Base-by-base conservation (phyloP, 768 basidiomycete genomes). In the Phylloporus arenicola region DNA sequence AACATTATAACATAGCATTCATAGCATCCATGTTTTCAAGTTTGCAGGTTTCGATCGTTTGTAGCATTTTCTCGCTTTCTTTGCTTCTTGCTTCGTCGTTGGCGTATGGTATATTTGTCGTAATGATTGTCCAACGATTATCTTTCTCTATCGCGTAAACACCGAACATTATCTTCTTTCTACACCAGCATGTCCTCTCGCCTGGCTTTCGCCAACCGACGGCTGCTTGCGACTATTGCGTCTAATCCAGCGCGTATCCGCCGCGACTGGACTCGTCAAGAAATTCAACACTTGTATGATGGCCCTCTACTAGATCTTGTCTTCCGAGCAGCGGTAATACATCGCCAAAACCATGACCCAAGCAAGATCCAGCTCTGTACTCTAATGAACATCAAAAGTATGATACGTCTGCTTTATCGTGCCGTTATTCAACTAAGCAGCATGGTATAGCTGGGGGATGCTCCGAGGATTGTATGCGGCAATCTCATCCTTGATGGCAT, bases 301-400 rank as follows among this genome's bases (percentile, higher is more conserved):
- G 75, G 76, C 4, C 90, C 95, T 7, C 68, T 98, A 45, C 79
- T 98, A 59, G 88, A 93, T 40, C 84, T 95, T 47, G 84, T 95
- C 53, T 97, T 88, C 68, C 81, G 82, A 45, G 86, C 95, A 31
- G 89, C 92, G 13, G 68, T 80, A 3, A 79, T 94, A 11, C 95
- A 98, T 68, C 77, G 94, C 56, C 78, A 84, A 62, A 75, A 88
- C 67, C 92, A 96, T 58, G 87, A 94, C 70, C 85, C 93, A 29
- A 77, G 70, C 59, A 92, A 96, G 75, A 82, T 98, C 27, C 95
- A 98, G 70, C 78, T 98, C 29, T 97, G 94, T 61, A 98, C 95
- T 4, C 77, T 98, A 27, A 92, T 98, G 88, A 98, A 98, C 67
- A 98, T 98, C 70, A 98, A 98, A 72, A 92, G 92, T 90, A 68